phyloP scores from a whole-genome alignment of 2,329 filamentous ascomycete genomes.

The Boeremia exigua region DNA sequence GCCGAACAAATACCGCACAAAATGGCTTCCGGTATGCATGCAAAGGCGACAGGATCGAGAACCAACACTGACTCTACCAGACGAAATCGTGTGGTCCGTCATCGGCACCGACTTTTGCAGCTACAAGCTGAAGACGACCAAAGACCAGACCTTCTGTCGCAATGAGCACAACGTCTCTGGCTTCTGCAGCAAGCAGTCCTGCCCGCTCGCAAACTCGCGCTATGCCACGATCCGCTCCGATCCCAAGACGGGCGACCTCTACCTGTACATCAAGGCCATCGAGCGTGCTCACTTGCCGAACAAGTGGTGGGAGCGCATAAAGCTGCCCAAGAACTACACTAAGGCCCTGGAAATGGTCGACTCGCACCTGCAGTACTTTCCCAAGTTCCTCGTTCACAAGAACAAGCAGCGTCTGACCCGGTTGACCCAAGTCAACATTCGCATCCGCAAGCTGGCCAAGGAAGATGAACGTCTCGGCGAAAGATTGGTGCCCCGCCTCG shows the following conservation, averaged over 20 bases:
- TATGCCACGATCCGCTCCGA: conserved; percentile 92
- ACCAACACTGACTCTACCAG: conserved; percentile 43
- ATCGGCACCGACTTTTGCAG: conserved; percentile 96
- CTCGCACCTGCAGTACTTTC: conserved; percentile 75
- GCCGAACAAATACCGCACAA: conserved; percentile 1
- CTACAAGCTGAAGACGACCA: conserved; percentile 82
- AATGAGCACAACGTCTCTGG: conserved; percentile 72
- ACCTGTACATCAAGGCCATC: conserved; percentile 91
- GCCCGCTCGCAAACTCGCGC: conserved; percentile 86
- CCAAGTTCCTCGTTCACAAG: conserved; percentile 91
- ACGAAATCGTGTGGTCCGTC: conserved; percentile 97
- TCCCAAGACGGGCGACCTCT: conserved; percentile 79
- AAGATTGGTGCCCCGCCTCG: conserved; percentile 83
- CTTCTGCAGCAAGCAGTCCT: conserved; percentile 64
- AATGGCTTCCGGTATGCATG: conserved; percentile 36
- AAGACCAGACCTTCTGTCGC: conserved; percentile 83
- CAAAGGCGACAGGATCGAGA: too few species aligned
- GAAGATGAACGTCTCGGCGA: conserved; percentile 92
- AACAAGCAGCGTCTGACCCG: conserved; percentile 95
- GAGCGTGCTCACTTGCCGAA: conserved; percentile 77
- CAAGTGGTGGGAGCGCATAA: conserved; percentile 94
- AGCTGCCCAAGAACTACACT: conserved; percentile 87
- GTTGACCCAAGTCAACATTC: conserved; percentile 87
- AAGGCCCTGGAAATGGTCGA: conserved; percentile 83
- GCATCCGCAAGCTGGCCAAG: conserved; percentile 76